Conservation (phyloP, 805 yeast species). For the Teunomyces panamensis region DNA sequence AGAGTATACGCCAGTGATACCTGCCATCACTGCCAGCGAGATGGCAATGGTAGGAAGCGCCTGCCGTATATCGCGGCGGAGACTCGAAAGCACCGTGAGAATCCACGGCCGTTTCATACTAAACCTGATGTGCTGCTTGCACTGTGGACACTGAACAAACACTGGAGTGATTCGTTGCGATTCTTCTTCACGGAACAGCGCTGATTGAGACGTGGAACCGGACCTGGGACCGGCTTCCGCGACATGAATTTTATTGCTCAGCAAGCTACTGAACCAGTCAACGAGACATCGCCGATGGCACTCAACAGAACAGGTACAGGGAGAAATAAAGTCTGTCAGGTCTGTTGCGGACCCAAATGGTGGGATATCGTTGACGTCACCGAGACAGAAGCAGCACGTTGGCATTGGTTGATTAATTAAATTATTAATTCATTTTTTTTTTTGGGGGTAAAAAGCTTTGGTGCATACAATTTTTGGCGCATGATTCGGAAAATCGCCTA, state of each 20-base stretch:
- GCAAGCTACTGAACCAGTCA: constrained; percentile 41
- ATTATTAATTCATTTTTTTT: not conserved
- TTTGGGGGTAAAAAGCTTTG: not conserved
- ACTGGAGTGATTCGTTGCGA: constrained; percentile 3
- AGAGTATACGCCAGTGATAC: constrained; percentile 37
- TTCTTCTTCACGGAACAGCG: too few relatives aligned
- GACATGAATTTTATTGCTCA: constrained; percentile 22
- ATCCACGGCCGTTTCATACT: constrained; percentile 27
- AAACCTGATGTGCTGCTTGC: constrained; percentile 34
- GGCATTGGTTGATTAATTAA: not conserved
- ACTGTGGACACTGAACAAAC: constrained; percentile 40
- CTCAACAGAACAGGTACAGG: constrained; percentile 38
- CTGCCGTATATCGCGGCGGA: constrained; percentile 16
- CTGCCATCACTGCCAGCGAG: constrained; percentile 36
- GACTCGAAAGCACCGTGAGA: constrained; percentile 17
- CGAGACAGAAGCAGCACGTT: constrained; percentile 33
- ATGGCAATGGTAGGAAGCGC: constrained; percentile 29
- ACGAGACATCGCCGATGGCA: constrained; percentile 38
- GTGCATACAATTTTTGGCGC: not conserved
- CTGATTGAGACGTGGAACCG: not conserved
- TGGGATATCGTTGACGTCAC: constrained; percentile 37
- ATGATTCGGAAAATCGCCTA: too few relatives aligned
- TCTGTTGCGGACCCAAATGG: constrained; percentile 35
- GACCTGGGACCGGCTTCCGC: not conserved
- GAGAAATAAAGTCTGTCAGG: constrained; percentile 34